Conservation (phyloP, 1,139 yeast species). For the Scheffersomyces segobiensis region DNA sequence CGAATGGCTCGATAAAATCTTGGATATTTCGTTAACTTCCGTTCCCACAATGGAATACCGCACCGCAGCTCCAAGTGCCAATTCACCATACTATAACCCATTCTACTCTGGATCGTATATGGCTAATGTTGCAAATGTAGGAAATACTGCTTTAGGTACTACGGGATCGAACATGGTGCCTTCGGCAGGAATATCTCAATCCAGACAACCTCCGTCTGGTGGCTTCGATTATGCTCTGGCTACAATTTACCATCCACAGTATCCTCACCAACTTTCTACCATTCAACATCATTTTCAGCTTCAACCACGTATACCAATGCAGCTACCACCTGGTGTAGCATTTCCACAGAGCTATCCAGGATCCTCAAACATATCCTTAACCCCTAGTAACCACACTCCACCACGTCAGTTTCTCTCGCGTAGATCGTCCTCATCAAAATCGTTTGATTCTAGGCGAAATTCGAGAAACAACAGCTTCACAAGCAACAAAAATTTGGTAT, state of each 20-base stretch:
- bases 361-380: neutral
- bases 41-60: neutral
- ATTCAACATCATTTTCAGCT: neutral
- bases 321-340: neutral
- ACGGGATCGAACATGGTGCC: neutral
- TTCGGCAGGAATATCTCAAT: neutral
- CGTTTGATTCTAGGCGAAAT: constrained; percentile 11
- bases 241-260: constrained; percentile 2
- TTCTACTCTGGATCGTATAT: neutral
- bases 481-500: constrained; percentile 8
- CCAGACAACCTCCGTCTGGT: neutral
- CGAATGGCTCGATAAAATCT: constrained; percentile 21
- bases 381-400: neutral
- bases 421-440: constrained; percentile 8
- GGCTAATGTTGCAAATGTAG: neutral
- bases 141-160: neutral
- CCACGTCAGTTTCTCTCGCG: constrained; percentile 4
- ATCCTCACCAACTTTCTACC: constrained; percentile 1
- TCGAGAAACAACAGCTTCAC: constrained; percentile 12
- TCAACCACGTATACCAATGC: neutral
- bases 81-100: neutral
- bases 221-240: neutral
- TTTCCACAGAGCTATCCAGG: neutral
- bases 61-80: neutral
- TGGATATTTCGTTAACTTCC: constrained; percentile 17